Evolutionary conservation across 176 grass and related monocot species (phyloP).

Genomic region (Coix lacrymajobi): DNA sequence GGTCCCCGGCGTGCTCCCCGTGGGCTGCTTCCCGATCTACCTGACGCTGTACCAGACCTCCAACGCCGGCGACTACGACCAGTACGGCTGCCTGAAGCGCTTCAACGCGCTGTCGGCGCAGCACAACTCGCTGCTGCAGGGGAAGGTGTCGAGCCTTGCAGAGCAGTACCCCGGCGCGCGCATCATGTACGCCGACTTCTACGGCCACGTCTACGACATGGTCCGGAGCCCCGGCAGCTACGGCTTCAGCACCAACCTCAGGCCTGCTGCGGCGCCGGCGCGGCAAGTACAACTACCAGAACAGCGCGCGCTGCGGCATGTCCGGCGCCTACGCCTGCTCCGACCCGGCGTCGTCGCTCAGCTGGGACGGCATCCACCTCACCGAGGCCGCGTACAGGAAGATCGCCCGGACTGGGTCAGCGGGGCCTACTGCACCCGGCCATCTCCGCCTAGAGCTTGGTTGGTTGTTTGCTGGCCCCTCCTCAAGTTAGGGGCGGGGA

Average conservation of each 20-base stretch:
- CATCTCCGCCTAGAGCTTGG: slow-evolving; percentile 33
- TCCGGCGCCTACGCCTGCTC: slow-evolving; percentile 47
- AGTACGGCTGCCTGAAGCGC: slow-evolving; percentile 66
- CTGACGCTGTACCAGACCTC: slow-evolving; percentile 63
- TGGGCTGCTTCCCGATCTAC: slow-evolving; percentile 83
- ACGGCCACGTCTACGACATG: slow-evolving; percentile 71
- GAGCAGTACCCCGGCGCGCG: slow-evolving; percentile 36
- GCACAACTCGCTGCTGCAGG: slow-evolving; percentile 75
- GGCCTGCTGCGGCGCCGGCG: slow-evolving; percentile 69
- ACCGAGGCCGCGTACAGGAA: slow-evolving; percentile 83
- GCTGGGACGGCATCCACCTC: slow-evolving; percentile 92
- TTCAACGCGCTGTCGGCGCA: slow-evolving; percentile 57
- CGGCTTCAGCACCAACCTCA: slow-evolving; percentile 61
- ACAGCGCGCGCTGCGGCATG: slow-evolving; percentile 57
- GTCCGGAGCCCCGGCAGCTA: slow-evolving; percentile 46
- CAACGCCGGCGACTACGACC: slow-evolving; percentile 65
- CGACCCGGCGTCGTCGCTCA: slow-evolving; percentile 55
- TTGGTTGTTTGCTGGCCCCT: background rate
- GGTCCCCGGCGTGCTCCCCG: slow-evolving; percentile 60
- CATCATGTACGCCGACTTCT: slow-evolving; percentile 90
- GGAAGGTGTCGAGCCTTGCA: slow-evolving; percentile 49
- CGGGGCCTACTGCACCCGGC: slow-evolving; percentile 69
- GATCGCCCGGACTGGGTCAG: slow-evolving; percentile 81
- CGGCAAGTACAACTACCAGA: slow-evolving; percentile 81
- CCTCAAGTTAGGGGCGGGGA: background rate